These are phyloP conservation scores for Agaricus bisporus DNA, from an alignment of 768 basidiomycete genomes.

Conservation along the genomic window DNA sequence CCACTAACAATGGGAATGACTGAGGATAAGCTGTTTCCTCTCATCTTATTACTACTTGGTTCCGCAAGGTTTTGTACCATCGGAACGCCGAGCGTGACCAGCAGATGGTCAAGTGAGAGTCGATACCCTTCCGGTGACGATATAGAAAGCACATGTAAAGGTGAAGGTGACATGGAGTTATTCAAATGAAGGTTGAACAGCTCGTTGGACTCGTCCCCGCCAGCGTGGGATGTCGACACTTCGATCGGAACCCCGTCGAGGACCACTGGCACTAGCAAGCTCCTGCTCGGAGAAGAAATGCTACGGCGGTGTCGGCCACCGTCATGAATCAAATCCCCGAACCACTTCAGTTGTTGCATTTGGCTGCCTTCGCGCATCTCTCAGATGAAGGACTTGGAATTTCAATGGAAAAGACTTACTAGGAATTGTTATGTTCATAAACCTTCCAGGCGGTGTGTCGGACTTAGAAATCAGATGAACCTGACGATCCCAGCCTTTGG, in stretches of 20 bases:
- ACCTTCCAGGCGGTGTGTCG: too few species aligned
- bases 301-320: too few species aligned
- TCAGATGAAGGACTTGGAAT: not conserved
- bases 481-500: not conserved
- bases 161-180: not conserved
- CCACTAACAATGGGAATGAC: not conserved
- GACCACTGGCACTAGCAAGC: not conserved
- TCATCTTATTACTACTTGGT: not conserved
- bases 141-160: not conserved
- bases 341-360: not conserved
- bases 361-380: not conserved
- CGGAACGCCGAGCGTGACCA: not conserved
- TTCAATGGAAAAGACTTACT: not conserved
- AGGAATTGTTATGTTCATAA: not conserved
- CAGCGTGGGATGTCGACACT: too few species aligned
- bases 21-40: not conserved
- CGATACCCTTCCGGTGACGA: not conserved
- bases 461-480: too few species aligned
- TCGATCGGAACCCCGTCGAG: too few species aligned
- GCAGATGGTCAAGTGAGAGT: not conserved
- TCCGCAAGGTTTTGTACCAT: not conserved
- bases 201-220: too few species aligned
- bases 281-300: not conserved
- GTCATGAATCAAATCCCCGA: not conserved
- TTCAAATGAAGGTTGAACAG: not conserved